Base-by-base conservation (phyloP, 1,284 basidiomycete species). In the Trametes sp. region DNA sequence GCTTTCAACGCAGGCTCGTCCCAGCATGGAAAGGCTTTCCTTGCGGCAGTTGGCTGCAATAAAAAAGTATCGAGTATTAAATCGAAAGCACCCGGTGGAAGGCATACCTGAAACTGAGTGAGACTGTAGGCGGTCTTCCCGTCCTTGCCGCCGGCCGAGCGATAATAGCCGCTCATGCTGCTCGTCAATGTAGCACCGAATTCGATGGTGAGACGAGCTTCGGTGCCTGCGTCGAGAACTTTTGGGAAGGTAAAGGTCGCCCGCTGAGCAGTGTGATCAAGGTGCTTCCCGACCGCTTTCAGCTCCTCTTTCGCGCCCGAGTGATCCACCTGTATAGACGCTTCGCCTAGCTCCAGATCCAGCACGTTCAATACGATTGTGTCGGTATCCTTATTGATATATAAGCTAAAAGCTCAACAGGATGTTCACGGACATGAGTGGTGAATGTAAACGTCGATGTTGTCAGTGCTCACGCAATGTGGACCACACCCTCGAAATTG, bases 1-100 rank as follows among this genome's bases (percentile, higher is more conserved):
- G 96, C 92, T 77, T 98, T 98, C 73, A 97, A 82, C 19, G 87
- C 82, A n/a, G 97, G 97, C 75, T 98, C 95, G 74, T 98, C 97
- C 93, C 93, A 98, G 76, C 87, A 91, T 21, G 93, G 94, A 76
- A 95, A 93, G 4, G 90, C 89, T 50, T 87, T 83, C 59, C 96
- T 84, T 6, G 95, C 95, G 62, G 90, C 87, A 28, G 95, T 98
- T 21, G 96, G 89, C 88, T 98, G n/a, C 8, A 28, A 29, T 7
- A n/a, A 46, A 33, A 8, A 1, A 4, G 14, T 41, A 8, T 36
- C 38, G 13, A 41, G 11, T 10, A 44, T 13, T 5, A 7, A n/a
- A 41, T 6, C 19, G 8, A 5, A 5, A 54, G 1, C 4, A 8
- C 10, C 24, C 11, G 8, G 13, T 13, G 0, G 7, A 21, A n/a